A percentile compares a stretch with the other conserved stretches of the same genome.
These are phyloP conservation scores for Orbilia quercus DNA, from an alignment of 2,329 filamentous ascomycete species.

Conservation along the genomic window DNA sequence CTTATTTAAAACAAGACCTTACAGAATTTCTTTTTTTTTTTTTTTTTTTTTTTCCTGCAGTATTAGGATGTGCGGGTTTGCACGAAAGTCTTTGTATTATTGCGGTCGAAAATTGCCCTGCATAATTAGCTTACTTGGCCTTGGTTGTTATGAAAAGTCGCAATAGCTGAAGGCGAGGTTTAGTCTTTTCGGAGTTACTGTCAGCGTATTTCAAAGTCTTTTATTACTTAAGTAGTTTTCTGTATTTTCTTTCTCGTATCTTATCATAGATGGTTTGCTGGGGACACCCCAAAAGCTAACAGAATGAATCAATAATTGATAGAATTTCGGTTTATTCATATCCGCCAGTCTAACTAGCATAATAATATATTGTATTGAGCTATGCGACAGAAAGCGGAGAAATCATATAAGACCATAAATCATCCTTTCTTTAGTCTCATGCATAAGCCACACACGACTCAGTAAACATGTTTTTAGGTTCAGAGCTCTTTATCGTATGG, in stretches of 20 bases:
- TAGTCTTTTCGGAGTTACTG: conserved; percentile 17
- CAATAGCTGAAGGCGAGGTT: background rate
- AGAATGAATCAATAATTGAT: conserved; percentile 13
- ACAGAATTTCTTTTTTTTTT: no score
- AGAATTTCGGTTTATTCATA: background rate
- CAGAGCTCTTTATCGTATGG: conserved; percentile 18
- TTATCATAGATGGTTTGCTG: background rate
- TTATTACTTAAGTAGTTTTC: background rate
- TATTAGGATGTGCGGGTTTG: no score
- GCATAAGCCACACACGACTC: no score
- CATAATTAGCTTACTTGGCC: background rate
- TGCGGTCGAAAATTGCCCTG: background rate
- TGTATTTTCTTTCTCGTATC: background rate
- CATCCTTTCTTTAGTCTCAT: no score
- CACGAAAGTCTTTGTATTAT: background rate
- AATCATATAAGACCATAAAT: background rate
- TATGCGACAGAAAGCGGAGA: background rate
- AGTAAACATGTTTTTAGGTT: background rate
- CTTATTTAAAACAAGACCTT: no score
- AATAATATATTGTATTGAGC: background rate
- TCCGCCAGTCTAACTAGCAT: background rate
- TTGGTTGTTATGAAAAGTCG: conserved; percentile 10
- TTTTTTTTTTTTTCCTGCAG: no score
- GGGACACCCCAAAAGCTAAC: conserved; percentile 16
- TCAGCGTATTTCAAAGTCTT: conserved; percentile 3